Base-by-base conservation (phyloP, 345 rosid species). In the Pugionium cornutum region DNA sequence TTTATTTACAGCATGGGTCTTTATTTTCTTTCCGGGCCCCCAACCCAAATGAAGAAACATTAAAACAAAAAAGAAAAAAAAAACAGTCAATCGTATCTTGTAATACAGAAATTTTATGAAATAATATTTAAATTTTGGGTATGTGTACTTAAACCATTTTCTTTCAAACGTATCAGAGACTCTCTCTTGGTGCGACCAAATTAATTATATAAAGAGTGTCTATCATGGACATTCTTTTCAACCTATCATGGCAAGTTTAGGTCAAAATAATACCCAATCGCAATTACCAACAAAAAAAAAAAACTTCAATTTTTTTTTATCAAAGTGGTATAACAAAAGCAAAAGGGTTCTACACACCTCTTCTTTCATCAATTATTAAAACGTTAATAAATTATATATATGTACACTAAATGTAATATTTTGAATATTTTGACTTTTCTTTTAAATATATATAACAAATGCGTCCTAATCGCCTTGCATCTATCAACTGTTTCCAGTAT, bases 61-160 rank as follows among this genome's bases (percentile, higher is more conserved):
- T 35, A 11, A 29, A 39, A 36, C 25, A 48, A 41, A 1, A 50
- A 39, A 3, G 18, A 7, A 26, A 25, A 18, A 31, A 40, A 39
- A 8, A 72, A 57, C 11, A 64, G 53, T 56, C 70, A 42, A 64
- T 72, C 41, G 3, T 37, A 8, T 8, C 18, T 18, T 18, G 18
- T 18, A 25, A 57, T 32, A 47, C 7, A 28, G 41, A 11, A 11
- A 7, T 10, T 49, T 11, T 3, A 8, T 64, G 5, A 41, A 31
- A 42, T 37, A 4, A 9, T 72, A 62, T 49, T 34, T 6, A 57
- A 65, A 18, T 30, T 51, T 52, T n/a, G 31, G 27, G 51, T 66
- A 66, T 66, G 71, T 58, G 72, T 59, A 66, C 51, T 44, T 58
- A 18, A 59, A 73, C 70, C 70, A 72, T 54, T 64, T 72, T 72